Percentiles rank a stretch among this genome's conserved stretches.
Conservation (phyloP, 2,329 filamentous ascomycete species). For the Grosmannia clavigera region DNA sequence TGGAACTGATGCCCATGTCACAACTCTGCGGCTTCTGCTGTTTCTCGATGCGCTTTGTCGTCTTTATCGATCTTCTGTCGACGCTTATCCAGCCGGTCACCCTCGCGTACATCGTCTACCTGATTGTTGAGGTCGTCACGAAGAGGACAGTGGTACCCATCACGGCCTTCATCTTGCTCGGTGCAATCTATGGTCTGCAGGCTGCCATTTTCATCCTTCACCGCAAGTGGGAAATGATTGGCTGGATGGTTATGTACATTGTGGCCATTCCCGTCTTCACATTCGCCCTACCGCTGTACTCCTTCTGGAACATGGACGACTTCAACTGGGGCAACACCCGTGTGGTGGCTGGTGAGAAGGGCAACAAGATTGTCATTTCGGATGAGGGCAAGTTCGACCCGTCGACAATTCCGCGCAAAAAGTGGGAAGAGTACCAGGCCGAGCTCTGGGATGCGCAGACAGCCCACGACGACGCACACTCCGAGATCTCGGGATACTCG, state of each 20-base stretch:
- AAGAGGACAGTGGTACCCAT: constrained; percentile 58
- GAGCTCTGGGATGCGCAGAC: constrained; percentile 95
- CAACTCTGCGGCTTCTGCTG: constrained; percentile 99
- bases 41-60: constrained; percentile 98
- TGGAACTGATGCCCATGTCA: constrained; percentile 84
- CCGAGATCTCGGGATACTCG: constrained; percentile 84
- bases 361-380: constrained; percentile 81
- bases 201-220: constrained; percentile 93
- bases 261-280: constrained; percentile 84
- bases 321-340: constrained; percentile 99
- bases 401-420: constrained; percentile 84
- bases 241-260: constrained; percentile 97
- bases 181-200: constrained; percentile 93
- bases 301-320: constrained; percentile 99
- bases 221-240: constrained; percentile 98
- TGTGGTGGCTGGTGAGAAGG: constrained; percentile 87
- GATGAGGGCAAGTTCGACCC: constrained; percentile 99
- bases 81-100: constrained; percentile 89
- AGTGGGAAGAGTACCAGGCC: constrained; percentile 97
- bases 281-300: constrained; percentile 78
- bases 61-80: constrained; percentile 85
- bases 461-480: constrained; percentile 66
- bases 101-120: constrained; percentile 77
- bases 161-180: constrained; percentile 81
- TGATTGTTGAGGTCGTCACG: constrained; percentile 60